Percentiles rank a stretch among this genome's conserved stretches.
Evolutionary conservation across 192 early-diverging fungal species (phyloP).

Genomic region (Coemansia sp.): DNA sequence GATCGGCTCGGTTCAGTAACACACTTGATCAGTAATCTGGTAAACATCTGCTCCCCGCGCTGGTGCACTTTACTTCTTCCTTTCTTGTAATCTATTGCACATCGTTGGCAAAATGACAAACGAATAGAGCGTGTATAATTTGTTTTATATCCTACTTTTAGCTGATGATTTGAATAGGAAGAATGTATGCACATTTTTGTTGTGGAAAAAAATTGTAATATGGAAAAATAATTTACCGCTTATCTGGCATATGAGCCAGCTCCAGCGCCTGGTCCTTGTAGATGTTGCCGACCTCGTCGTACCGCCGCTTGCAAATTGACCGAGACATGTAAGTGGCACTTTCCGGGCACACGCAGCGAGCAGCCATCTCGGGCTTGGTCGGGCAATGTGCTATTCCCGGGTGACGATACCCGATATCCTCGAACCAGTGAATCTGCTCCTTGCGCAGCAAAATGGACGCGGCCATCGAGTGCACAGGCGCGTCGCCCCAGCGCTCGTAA

Average conservation of each 20-base stretch:
- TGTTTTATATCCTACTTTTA: too few relatives aligned
- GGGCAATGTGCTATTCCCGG: conserved; percentile 69
- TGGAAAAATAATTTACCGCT: too few relatives aligned
- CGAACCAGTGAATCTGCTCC: conserved; percentile 69
- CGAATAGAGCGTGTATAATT: too few relatives aligned
- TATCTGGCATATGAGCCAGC: conserved; percentile 36
- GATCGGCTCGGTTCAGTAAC: too few relatives aligned
- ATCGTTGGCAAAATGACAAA: too few relatives aligned
- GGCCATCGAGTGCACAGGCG: conserved; percentile 68
- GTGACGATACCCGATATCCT: conserved; percentile 73
- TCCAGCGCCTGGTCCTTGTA: conserved; percentile 26
- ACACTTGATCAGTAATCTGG: too few relatives aligned
- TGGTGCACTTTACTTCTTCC: too few relatives aligned
- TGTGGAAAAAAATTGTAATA: background rate
- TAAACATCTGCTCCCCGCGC: too few relatives aligned
- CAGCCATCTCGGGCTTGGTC: conserved; percentile 41
- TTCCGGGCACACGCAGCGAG: conserved; percentile 44
- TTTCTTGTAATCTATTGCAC: too few relatives aligned
- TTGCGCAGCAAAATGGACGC: conserved; percentile 60
- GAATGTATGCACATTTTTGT: background rate
- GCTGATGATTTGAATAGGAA: too few relatives aligned
- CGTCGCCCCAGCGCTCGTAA: conserved; percentile 62
- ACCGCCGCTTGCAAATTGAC: conserved; percentile 32
- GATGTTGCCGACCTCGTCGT: conserved; percentile 22
- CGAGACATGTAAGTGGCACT: conserved; percentile 40